Evolutionary conservation across 495 filamentous ascomycete genomes (phyloP), one percentile per base, ranked within the genome.

Genomic region (Hypoxylon trugodes): DNA sequence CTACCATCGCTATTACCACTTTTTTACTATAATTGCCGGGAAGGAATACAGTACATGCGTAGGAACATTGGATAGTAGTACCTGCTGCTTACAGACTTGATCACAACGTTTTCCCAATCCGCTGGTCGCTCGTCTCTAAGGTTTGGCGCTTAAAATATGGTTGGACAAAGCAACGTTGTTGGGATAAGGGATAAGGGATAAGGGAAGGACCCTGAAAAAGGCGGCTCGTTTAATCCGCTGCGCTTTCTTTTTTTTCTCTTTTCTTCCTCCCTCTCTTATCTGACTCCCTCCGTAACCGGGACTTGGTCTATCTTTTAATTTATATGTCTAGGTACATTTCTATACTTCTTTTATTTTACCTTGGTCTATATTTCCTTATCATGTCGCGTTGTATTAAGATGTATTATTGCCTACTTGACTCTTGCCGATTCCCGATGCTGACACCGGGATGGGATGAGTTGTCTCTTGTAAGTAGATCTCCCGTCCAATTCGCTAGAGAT

Each of bases 401-500:
- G 56, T 46, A 61, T 57, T 61, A 35, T 51, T 54, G 51, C 7
- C 42, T 30, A 51, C 6, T 12, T 54, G 19, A 13, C 18, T 22
- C n/a, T 33, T 40, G 10, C 35, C 22, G 42, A n/a, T n/a, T 24
- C 33, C 42, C 42, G 13, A 32, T 59, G 56, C 56, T 59, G 56
- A 59, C 56, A 30, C 48, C 33, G 28, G 48, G 42, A 15, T 25
- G 38, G 19, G 16, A 42, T 65, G 43, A 40, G 49, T 50, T 60
- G 13, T 62, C 21, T 18, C 13, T 19, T 25, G 41, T 30, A 56
- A 22, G n/a, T 16, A 8, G 28, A 25, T n/a, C n/a, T n/a, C n/a
- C 8, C 21, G 4, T 57, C 47, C 56, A 13, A 66, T 66, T 66
- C 64, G 64, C 35, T 40, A 49, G 64, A 66, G 64, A 66, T 66